phyloP scores from a whole-genome alignment of 2,329 filamentous ascomycete genomes.

The Alternaria consortialis region DNA sequence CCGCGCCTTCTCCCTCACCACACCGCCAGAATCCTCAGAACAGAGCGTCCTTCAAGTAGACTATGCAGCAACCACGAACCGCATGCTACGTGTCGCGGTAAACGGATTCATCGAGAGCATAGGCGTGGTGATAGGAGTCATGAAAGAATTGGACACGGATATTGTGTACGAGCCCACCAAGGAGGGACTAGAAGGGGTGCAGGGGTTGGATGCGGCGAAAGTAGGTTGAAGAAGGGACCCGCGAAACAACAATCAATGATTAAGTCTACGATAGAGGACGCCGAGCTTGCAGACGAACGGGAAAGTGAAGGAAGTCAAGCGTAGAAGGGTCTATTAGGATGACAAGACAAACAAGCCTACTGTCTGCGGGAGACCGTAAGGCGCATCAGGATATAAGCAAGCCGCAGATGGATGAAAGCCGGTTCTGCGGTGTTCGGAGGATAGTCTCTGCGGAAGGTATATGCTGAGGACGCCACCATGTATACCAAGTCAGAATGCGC shows the following conservation, averaged over 20 bases:
- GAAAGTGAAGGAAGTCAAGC: background rate
- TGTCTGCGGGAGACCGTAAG: background rate
- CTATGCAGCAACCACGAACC: conserved; percentile 90
- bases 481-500: too few relatives aligned
- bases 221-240: conserved; percentile 13
- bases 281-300: background rate
- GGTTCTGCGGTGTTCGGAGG: background rate
- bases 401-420: background rate
- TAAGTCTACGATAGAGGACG: background rate
- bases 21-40: conserved; percentile 19
- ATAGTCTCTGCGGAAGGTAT: background rate
- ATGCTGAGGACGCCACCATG: background rate
- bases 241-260: too few relatives aligned
- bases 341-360: background rate
- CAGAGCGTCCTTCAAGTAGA: conserved; percentile 71
- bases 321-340: background rate
- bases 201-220: conserved; percentile 81
- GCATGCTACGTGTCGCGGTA: conserved; percentile 94
- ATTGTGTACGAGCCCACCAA: conserved; percentile 65
- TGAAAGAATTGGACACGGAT: conserved; percentile 89
- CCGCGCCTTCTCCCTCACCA: conserved; percentile 70
- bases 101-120: conserved; percentile 96
- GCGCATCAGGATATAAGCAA: too few relatives aligned
- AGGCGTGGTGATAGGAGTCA: conserved; percentile 83
- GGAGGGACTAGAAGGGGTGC: conserved; percentile 65